Evolutionary conservation across 148 eudicot genomes (phyloP), one percentile per base, ranked within the genome.

Genomic region (Diospyros lotus): DNA sequence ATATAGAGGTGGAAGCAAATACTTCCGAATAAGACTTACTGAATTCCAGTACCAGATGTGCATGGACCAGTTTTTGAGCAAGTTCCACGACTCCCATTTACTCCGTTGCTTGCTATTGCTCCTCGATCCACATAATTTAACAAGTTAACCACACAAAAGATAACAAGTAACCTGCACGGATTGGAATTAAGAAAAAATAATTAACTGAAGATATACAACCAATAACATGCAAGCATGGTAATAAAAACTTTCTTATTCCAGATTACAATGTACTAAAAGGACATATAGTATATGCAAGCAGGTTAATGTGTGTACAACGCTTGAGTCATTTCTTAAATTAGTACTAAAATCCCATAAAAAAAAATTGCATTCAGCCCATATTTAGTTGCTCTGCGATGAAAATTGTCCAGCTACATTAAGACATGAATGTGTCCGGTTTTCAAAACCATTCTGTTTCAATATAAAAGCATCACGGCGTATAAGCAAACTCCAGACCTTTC

Each of bases 91-190:
- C 85, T 86, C 61, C 98, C 98, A 81, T 94, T 94, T 50, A 94
- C 96, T 74, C 98, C 98, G 80, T 94, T 94, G 76, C 98, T 94
- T 66, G 97, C 98, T 80, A 94, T 94, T 45, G 91, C 90, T 66
- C 98, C 98, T 59, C 98, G 98, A 77, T 94, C 98, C 78, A 92
- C 62, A 79, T 94, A 94, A 82, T 92, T 94, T 67, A 94, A 72
- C 83, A 94, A 76, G 80, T 92, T 94, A 66, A 94, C 87, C 75
- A 89, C 87, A 78, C 97, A 94, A 68, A 92, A 94, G 17, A 94
- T 75, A 28, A 73, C 77, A 67, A 94, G 87, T 77, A 94, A 79
- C 88, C 98, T 94, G 92, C 82, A 85, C 44, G 78, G 15, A 77
- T 4, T 5, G 12, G 9, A 72, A 7, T 9, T 4, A 45, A 46